Percentiles rank a stretch among this genome's conserved stretches.
phyloP scores from a whole-genome alignment of 805 yeast species.

The Ogataea chonburiensis region DNA sequence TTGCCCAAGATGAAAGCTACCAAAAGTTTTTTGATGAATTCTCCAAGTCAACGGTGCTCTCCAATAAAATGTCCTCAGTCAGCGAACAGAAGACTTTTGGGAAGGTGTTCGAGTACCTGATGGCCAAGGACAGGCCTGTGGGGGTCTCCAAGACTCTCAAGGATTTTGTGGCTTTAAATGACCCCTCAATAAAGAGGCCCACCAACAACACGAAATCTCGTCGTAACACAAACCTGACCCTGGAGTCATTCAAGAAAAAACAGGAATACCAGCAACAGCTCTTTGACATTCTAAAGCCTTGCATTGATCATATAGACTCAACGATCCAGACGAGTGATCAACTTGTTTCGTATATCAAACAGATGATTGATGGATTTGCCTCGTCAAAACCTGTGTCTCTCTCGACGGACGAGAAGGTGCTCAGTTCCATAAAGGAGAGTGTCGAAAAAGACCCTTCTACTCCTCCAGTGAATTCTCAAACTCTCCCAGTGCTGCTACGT shows the following conservation, averaged over 20 bases:
- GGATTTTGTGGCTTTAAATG: constrained; percentile 23
- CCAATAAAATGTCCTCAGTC: constrained; percentile 27
- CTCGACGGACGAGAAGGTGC: not conserved
- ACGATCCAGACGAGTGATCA: constrained; percentile 20
- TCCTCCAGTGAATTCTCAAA: constrained; percentile 6
- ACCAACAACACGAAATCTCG: constrained; percentile 3
- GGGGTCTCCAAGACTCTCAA: constrained; percentile 30
- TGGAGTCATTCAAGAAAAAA: constrained; percentile 14
- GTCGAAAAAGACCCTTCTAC: not conserved
- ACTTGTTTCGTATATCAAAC: constrained; percentile 23
- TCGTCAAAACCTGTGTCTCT: constrained; percentile 1
- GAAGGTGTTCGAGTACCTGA: constrained; percentile 30
- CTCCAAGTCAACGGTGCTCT: constrained; percentile 21
- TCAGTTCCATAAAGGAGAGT: not conserved
- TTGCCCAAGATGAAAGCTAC: constrained; percentile 24
- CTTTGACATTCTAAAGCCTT: constrained; percentile 19
- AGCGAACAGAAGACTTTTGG: constrained; percentile 35
- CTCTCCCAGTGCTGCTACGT: constrained; percentile 26
- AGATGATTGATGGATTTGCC: constrained; percentile 22
- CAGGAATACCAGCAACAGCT: constrained; percentile 11
- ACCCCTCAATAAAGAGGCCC: constrained; percentile 4
- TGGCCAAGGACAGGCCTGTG: constrained; percentile 20
- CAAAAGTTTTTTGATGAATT: constrained; percentile 28
- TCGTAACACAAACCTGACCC: constrained; percentile 4
- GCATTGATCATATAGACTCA: constrained; percentile 24